Conservation (phyloP, 2,329 filamentous ascomycete species). For the Leptographium wingfieldii region DNA sequence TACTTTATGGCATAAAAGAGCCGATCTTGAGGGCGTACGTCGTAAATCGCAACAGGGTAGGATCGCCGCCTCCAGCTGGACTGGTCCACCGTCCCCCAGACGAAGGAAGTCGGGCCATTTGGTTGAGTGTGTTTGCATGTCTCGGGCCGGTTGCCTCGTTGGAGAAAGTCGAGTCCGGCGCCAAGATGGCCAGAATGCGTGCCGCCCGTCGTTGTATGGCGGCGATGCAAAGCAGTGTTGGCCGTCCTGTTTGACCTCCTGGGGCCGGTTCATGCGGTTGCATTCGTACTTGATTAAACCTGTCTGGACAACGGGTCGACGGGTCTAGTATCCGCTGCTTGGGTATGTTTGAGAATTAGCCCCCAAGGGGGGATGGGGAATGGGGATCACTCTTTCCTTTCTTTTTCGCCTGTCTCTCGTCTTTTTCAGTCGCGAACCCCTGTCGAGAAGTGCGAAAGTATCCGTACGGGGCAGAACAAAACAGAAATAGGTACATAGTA, state of each 20-base stretch:
- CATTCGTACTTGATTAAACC: neutral
- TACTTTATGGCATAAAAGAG: neutral
- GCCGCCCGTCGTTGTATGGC: too few relatives aligned
- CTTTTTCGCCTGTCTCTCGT: neutral
- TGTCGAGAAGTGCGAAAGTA: neutral
- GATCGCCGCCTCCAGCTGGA: too few relatives aligned
- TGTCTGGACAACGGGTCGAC: slow-evolving; percentile 3
- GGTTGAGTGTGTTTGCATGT: too few relatives aligned
- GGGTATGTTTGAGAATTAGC: slow-evolving; percentile 7
- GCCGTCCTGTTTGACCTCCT: too few relatives aligned
- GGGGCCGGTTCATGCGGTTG: too few relatives aligned
- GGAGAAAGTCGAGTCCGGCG: too few relatives aligned
- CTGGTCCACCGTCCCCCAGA: too few relatives aligned
- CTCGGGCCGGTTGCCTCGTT: too few relatives aligned
- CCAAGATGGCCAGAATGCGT: too few relatives aligned
- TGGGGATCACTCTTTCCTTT: slow-evolving; percentile 6
- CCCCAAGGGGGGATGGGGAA: slow-evolving; percentile 6
- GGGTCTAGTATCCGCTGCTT: slow-evolving; percentile 8
- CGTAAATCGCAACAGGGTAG: neutral
- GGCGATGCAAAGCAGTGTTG: too few relatives aligned
- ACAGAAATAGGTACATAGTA: neutral
- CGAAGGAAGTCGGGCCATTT: too few relatives aligned
- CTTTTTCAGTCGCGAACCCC: neutral
- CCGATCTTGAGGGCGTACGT: neutral
- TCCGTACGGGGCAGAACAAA: neutral